Conservation (phyloP, 2,329 filamentous ascomycete genomes). For the Aspergillus alliaceus region DNA sequence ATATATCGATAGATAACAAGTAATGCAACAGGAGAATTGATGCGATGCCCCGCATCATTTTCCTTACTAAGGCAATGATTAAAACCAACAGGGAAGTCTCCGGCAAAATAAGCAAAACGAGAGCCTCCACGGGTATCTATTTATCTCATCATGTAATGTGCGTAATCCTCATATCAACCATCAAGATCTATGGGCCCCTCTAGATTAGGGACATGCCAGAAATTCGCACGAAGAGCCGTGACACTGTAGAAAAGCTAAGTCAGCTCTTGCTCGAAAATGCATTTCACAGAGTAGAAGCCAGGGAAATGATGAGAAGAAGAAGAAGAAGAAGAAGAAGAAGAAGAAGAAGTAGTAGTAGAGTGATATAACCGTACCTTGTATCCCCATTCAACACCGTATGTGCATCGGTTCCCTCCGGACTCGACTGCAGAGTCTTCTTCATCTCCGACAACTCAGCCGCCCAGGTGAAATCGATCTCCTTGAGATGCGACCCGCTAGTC, state of each 20-base stretch:
- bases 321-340: not conserved
- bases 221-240: conserved; percentile 85
- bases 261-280: not conserved
- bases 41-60: not conserved
- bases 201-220: conserved; percentile 70
- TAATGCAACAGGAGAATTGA: not conserved
- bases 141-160: conserved; percentile 7
- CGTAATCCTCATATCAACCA: conserved; percentile 39
- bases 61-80: not conserved
- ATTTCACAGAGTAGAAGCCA: not conserved
- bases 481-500: conserved; percentile 46
- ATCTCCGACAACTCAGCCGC: conserved; percentile 80
- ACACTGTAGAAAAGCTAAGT: conserved; percentile 56
- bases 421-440: conserved; percentile 74
- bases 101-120: conserved; percentile 7
- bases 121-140: conserved; percentile 29
- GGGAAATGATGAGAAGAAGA: not conserved
- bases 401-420: conserved; percentile 78
- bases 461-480: conserved; percentile 88
- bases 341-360: not conserved
- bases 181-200: conserved; percentile 66
- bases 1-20: not conserved
- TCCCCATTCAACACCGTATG: conserved; percentile 82
- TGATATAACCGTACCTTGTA: conserved; percentile 62
- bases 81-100: conserved; percentile 1